Base-by-base conservation (phyloP, 352 stramenopile genomes). In the Phytophthora agathidicida region DNA sequence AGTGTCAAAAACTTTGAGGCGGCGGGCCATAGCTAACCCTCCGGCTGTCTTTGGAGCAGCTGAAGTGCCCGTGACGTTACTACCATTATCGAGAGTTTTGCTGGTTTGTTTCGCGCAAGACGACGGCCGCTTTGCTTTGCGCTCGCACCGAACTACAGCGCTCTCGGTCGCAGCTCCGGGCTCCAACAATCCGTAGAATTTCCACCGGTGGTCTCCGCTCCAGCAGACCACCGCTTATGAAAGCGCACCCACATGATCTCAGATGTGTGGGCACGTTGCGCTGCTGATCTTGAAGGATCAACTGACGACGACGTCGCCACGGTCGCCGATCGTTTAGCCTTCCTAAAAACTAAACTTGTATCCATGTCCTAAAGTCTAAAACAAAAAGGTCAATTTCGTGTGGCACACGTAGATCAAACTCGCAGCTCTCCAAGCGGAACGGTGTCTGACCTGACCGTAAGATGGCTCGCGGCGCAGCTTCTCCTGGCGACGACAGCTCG, bases 231-330 rank as follows among this genome's bases (percentile, higher is more conserved):
- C 24, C 47, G 38, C 13, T 22, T 23, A 41, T 46, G 35, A 45
- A 16, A 64, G 38, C 32, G 55, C 37, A 59, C 28, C 55, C 56
- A 65, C 56, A 52, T 65, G 56, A 51, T 65, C 37, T 41, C 55
- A 44, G 30, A 43, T 45, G 47, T 48, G 56, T 64, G 45, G 24
- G 24, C 26, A 36, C 16, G 26, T 37, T 36, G 47, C 55, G 24
- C 43, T 20, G 26, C 35, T 46, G 20, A 63, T 63, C 27, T 13
- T 31, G 43, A 33, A 43, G 35, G 54, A 63, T n/a, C n/a, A 55
- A 56, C 45, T 64, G 55, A 59, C 56, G 56, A 65, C 56, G 38
- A 59, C 42, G 54, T 19, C 27, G 22, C 5, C 22, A 50, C 7
- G 6, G 45, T 58, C 37, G 55, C 30, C 47, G 27, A 65, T 65